Evolutionary conservation across 2,329 filamentous ascomycete genomes (phyloP), one percentile per base, ranked within the genome.

Genomic region (Neofusicoccum sp.): DNA sequence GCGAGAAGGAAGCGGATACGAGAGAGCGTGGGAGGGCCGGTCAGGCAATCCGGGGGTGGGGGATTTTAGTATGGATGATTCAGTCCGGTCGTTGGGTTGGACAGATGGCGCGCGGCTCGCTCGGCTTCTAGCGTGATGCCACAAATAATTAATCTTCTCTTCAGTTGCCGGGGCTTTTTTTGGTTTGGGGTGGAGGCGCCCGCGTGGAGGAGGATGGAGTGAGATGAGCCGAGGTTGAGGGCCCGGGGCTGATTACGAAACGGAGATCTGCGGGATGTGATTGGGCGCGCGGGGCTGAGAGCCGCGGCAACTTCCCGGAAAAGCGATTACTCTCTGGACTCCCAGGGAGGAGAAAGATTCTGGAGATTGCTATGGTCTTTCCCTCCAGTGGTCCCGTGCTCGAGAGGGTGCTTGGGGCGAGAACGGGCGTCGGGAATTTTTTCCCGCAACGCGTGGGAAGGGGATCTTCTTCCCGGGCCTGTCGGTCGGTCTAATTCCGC

Each of bases 221-320:
- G 51, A 56, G 51, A 43, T 56, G 51, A 43, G 51, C 51, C 51
- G 51, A 56, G 51, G 51, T 56, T 56, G 30, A n/a, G 44, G 44
- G 44, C 26, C 16, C 30, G 24, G 48, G 26, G 31, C 14, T 11
- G 36, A 56, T 56, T 56, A 56, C 51, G 36, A 12, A 56, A 38
- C 28, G 51, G 51, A 43, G 51, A 56, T 56, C 51, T 43, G 36
- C 36, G 8, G 26, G 51, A 26, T 33, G n/a, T 56, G 51, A 56
- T 56, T 56, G 51, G 51, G 28, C 6, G 51, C 8, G 43, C 1
- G 20, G 9, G 9, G 8, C 9, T 9, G 6, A 20, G 11, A 9
- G 20, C 51, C 51, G 51, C 51, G 51, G 36, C 36, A 43, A 20
- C 20, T 20, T 20, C 20, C 20, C 20, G 20, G 20, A 20, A 20